Evolutionary conservation across 305 asterid genomes (phyloP).

Genomic region (Withania somnifera): DNA sequence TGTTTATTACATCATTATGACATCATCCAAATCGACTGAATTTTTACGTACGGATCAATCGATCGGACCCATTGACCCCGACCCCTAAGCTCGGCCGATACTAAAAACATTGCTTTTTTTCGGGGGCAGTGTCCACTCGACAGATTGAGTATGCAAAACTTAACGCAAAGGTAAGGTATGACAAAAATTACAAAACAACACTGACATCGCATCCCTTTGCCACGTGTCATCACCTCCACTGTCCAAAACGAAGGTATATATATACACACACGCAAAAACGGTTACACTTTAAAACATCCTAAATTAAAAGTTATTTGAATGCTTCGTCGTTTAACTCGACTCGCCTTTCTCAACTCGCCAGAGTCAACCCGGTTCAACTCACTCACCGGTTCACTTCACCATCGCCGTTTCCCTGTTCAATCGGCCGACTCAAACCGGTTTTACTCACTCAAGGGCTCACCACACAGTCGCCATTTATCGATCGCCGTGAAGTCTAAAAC

Average conservation of each 20-base stretch:
- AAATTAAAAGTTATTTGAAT: neutral
- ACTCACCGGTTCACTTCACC: neutral
- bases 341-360: constrained; percentile 7
- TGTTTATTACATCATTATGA: no score
- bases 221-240: neutral
- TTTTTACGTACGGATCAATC: no score
- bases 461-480: neutral
- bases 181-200: neutral
- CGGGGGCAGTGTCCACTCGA: no score
- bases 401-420: neutral
- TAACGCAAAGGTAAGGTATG: neutral
- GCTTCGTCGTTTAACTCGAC: neutral
- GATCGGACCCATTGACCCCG: no score
- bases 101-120: no score
- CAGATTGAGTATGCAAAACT: neutral
- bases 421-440: no score
- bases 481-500: constrained; percentile 2
- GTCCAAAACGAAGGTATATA: neutral
- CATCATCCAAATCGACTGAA: no score
- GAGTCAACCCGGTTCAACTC: neutral
- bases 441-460: neutral
- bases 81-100: no score
- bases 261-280: neutral
- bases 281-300: neutral
- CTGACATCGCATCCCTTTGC: neutral